A percentile compares a stretch with the other conserved stretches of the same genome.
phyloP scores from a whole-genome alignment of 2,329 filamentous ascomycete species.

The Fusarium sp. region DNA sequence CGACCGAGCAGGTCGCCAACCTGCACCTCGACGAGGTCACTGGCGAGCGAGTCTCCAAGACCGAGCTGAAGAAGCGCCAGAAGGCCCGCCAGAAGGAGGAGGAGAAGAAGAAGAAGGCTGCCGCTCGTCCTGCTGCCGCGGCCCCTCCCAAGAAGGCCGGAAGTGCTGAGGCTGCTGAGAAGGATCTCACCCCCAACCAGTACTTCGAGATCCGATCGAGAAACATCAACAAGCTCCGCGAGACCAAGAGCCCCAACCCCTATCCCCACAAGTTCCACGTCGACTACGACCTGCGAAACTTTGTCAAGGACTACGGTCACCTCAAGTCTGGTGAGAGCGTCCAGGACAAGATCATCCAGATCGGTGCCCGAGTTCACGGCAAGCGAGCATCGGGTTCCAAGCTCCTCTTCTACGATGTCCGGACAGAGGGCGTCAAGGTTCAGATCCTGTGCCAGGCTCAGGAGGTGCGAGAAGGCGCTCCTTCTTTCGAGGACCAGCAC shows the following conservation, averaged over 20 bases:
- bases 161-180: constrained; percentile 72
- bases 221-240: constrained; percentile 67
- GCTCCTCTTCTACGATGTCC: constrained; percentile 86
- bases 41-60: constrained; percentile 87
- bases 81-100: constrained; percentile 90
- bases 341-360: constrained; percentile 78
- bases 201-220: constrained; percentile 97
- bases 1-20: constrained; percentile 71
- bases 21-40: constrained; percentile 92
- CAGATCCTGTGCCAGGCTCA: constrained; percentile 95
- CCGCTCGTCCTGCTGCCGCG: constrained; percentile 81
- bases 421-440: constrained; percentile 70
- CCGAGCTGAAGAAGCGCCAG: constrained; percentile 92
- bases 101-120: constrained; percentile 89
- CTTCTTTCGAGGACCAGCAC: constrained; percentile 87
- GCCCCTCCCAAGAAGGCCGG: constrained; percentile 59
- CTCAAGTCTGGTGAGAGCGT: constrained; percentile 90
- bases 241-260: constrained; percentile 54
- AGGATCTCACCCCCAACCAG: constrained; percentile 69
- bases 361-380: constrained; percentile 91
- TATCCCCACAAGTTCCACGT: constrained; percentile 94
- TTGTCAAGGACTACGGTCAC: constrained; percentile 79
- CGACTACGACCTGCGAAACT: constrained; percentile 84
- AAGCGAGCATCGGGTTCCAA: constrained; percentile 86
- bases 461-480: constrained; percentile 74